Percentiles rank a stretch among this genome's conserved stretches.
Conservation (phyloP, 1,284 basidiomycete species). For the Puccinia hordei region DNA sequence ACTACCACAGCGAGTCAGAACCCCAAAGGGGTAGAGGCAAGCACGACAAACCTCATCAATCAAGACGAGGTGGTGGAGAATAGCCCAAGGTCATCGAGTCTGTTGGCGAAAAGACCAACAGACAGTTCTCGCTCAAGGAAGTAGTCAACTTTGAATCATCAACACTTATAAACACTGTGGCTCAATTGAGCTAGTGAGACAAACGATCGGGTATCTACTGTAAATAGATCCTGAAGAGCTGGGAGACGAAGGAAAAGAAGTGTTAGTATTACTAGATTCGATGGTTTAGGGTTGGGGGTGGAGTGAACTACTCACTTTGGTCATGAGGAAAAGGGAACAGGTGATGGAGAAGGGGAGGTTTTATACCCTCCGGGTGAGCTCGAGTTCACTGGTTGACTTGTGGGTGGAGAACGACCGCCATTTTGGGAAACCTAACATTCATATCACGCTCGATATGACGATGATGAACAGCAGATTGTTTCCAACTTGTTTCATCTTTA, state of each 20-base stretch:
- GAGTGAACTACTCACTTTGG: conserved; percentile 29
- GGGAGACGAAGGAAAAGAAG: neutral
- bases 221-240: conserved; percentile 50
- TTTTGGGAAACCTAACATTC: too few relatives aligned
- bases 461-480: too few relatives aligned
- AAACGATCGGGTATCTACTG: conserved; percentile 47
- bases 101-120: neutral
- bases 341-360: neutral
- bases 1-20: conserved; percentile 5
- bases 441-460: too few relatives aligned
- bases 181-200: conserved; percentile 32
- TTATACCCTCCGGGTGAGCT: neutral
- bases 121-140: conserved; percentile 6
- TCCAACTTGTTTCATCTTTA: too few relatives aligned
- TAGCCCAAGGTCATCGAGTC: conserved; percentile 33
- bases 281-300: neutral
- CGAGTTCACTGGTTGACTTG: neutral
- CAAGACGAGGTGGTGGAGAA: neutral
- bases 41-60: neutral
- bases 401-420: too few relatives aligned
- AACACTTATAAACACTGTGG: conserved; percentile 34
- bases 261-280: too few relatives aligned
- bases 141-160: conserved; percentile 25
- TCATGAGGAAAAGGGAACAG: conserved; percentile 4
- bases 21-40: neutral